Percentiles rank a stretch among this genome's conserved stretches.
Conservation (phyloP, 2,329 filamentous ascomycete species). For the Geoglossum cookeanum region DNA sequence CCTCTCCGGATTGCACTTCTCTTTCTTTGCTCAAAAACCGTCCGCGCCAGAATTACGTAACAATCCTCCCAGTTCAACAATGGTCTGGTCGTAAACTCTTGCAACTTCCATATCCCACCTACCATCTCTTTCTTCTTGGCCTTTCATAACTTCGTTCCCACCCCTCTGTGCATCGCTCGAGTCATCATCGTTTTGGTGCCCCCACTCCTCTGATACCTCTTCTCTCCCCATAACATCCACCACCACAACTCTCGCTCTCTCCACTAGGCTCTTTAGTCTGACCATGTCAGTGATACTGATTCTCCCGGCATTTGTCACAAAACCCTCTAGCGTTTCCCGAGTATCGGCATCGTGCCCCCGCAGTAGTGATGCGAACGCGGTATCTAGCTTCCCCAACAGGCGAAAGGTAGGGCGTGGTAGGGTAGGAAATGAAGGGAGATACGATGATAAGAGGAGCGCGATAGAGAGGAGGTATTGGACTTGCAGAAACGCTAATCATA, state of each 20-base stretch:
- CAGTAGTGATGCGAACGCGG: conserved; percentile 62
- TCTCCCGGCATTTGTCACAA: conserved; percentile 32
- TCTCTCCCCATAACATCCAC: conserved; percentile 46
- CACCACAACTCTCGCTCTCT: conserved; percentile 52
- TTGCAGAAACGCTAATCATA: conserved; percentile 50
- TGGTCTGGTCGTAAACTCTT: conserved; percentile 60
- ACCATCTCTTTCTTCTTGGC: conserved; percentile 21
- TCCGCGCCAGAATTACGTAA: conserved; percentile 25
- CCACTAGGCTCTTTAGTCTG: conserved; percentile 61
- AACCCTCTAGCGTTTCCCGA: conserved; percentile 47
- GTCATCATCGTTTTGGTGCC: conserved; percentile 11
- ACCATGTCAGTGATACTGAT: conserved; percentile 81
- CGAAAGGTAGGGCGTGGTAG: conserved; percentile 48
- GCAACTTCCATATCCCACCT: conserved; percentile 48
- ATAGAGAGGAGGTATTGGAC: conserved; percentile 67
- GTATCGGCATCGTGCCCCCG: conserved; percentile 44
- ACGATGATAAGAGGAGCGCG: conserved; percentile 51
- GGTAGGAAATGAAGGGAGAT: conserved; percentile 53
- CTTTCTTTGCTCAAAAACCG: not conserved
- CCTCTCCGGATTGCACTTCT: not conserved
- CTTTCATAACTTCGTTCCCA: conserved; percentile 27
- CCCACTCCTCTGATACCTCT: conserved; percentile 10
- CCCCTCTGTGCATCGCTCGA: conserved; percentile 11
- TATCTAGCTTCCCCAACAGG: conserved; percentile 60
- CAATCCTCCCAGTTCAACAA: conserved; percentile 52